phyloP scores from a whole-genome alignment of 495 filamentous ascomycete genomes.

The Staphylotrichum longicolle region DNA sequence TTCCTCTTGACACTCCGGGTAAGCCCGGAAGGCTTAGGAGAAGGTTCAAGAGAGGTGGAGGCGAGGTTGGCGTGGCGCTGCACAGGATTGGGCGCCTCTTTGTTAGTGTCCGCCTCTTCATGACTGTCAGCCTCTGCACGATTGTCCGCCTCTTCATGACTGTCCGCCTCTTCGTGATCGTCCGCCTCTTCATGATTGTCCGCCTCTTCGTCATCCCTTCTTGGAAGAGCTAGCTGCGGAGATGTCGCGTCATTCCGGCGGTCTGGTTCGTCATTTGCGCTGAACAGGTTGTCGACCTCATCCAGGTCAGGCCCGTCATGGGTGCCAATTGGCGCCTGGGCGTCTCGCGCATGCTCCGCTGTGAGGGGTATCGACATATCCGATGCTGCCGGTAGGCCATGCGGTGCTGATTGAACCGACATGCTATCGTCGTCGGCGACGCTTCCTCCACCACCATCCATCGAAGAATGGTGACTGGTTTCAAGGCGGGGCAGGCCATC shows the following conservation, averaged over 20 bases:
- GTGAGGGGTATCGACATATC: neutral
- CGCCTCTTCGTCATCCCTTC: neutral
- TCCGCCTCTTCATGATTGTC: neutral
- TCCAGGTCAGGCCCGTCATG: too few species aligned
- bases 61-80: neutral
- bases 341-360: neutral
- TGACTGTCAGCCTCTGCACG: neutral
- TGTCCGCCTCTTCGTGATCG: neutral
- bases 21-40: constrained; percentile 5
- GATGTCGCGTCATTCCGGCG: too few species aligned
- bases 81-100: neutral
- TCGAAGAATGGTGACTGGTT: neutral
- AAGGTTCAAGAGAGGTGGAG: neutral
- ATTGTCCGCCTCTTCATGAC: too few species aligned
- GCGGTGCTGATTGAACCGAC: neutral
- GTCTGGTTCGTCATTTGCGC: too few species aligned
- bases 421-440: neutral
- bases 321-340: too few species aligned
- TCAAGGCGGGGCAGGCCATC: neutral
- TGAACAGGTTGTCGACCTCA: too few species aligned
- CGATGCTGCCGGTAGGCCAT: neutral
- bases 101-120: neutral
- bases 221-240: too few species aligned
- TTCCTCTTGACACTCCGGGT: constrained; percentile 12
- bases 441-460: neutral